These are phyloP conservation scores for Rhizopogon roseolus DNA, from an alignment of 768 basidiomycete species.

Conservation along the genomic window DNA sequence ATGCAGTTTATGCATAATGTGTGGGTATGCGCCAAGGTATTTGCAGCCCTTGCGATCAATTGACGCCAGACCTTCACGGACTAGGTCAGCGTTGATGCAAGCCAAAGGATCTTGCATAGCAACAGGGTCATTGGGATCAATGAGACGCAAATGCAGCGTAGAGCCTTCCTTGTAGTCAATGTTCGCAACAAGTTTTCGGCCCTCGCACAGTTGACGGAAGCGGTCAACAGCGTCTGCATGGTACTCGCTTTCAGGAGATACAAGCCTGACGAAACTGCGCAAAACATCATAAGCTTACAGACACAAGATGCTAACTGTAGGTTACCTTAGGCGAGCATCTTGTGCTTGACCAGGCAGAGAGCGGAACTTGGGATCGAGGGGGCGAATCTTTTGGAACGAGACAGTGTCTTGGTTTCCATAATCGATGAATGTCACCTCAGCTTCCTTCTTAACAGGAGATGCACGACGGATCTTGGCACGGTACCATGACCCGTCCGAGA, in stretches of 20 bases:
- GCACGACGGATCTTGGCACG: conserved; percentile 84
- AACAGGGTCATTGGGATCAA: conserved; percentile 77
- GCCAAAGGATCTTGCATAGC: conserved; percentile 64
- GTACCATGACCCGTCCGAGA: conserved; percentile 94
- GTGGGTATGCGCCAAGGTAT: conserved; percentile 68
- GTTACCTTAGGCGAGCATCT: conserved; percentile 83
- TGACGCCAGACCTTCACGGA: conserved; percentile 81
- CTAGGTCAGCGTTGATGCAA: conserved; percentile 85
- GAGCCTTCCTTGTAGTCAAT: conserved; percentile 80
- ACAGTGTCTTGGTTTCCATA: conserved; percentile 94
- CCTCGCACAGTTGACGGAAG: conserved; percentile 82
- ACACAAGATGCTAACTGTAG: neutral
- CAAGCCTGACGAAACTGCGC: conserved; percentile 80
- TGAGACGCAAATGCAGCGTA: conserved; percentile 83
- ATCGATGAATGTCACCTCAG: conserved; percentile 92
- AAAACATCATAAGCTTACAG: conserved; percentile 4
- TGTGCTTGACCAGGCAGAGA: conserved; percentile 89
- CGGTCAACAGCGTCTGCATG: conserved; percentile 78
- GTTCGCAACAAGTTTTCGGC: conserved; percentile 96
- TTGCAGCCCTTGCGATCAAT: conserved; percentile 75
- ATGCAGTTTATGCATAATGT: conserved; percentile 60
- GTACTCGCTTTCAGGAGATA: conserved; percentile 81
- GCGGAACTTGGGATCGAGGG: conserved; percentile 87
- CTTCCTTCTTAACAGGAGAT: conserved; percentile 89
- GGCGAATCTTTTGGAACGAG: conserved; percentile 77